Base-by-base conservation (phyloP, 2,329 filamentous ascomycete genomes). In the Cladosporium phlei region DNA sequence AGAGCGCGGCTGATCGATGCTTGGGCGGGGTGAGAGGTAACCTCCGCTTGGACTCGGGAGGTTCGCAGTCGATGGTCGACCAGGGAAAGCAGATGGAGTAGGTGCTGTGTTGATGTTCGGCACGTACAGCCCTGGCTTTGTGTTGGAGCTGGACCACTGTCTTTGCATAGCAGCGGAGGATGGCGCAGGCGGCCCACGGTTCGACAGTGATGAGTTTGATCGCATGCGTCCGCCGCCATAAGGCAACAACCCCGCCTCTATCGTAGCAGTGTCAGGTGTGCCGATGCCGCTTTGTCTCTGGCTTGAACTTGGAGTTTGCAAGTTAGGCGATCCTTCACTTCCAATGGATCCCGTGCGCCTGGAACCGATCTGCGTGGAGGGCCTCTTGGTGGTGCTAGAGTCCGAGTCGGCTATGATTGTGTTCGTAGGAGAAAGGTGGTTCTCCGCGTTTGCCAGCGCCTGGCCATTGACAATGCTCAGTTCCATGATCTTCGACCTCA, bases 401-500 rank as follows among this genome's bases (percentile, higher is more conserved):
- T 63, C 56, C 2, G 58, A 54, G 29, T 62, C 59, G 22, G 69
- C 70, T 3, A 62, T 60, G 14, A 65, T 59, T 12, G 67, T 59
- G 1, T 68, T 72, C 2, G 71, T 70, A 4, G 78, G 69, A 2
- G 81, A 80, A 29, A 76, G 70, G 64, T 80, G 76, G 69, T 85
- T 67, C 68, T 76, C 64, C 62, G 78, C 65, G 62, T 83, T 72
- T 57, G 80, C 64, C 67, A 85, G 62, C 64, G 81, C 57, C 5
- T 75, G 73, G 14, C 86, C 86, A 60, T 94, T 95, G 66, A 90
- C 78, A 47, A 95, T 86, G 14, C 81, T 80, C 35, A 96, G 77
- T 38, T 77, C 78, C 54, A 80, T 75, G 16, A 90, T 74, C 53
- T 84, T 78, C 21, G 84, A 82, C 55, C 94, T 85, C 42, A 86